Base-by-base conservation (phyloP, 495 filamentous ascomycete species). In the Podospora bellae-mahoneyi region DNA sequence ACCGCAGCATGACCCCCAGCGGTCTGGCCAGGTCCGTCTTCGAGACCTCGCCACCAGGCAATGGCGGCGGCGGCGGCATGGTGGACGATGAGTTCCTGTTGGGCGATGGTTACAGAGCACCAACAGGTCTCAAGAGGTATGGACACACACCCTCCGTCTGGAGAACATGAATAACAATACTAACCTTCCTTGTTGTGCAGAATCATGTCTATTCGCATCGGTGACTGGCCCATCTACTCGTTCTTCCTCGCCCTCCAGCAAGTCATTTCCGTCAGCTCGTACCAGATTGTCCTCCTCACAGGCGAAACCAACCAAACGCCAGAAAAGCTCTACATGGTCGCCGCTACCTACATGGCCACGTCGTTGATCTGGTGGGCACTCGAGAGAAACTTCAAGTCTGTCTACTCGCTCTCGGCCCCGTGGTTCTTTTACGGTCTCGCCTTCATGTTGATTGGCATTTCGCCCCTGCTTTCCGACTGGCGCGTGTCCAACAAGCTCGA, bases 201-300 rank as follows among this genome's bases (percentile, higher is more conserved):
- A 62, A 39, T 80, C 39, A 64, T 85, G 16, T 78, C 78, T 32
- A 76, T 79, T 69, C 74, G 76, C n/a, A 66, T 79, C 55, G 77
- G 78, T 19, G 87, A 90, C 70, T 93, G 90, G 90, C 90, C 90
- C 0, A 69, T 92, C 7, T 93, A 93, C 77, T 86, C 89, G 5
- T 83, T 93, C 66, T 79, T 92, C 55, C 80, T 91, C 19, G 88
- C 88, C 60, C 80, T 91, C 73, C 87, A 86, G 5, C 89, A 90
- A 73, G 85, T 91, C 67, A 83, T 91, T 57, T 86, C 89, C 0
- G 85, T 86, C 61, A 90, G 88, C 72, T 89, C 86, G 0, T 89
- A 90, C 76, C 88, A 91, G 68, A 87, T 91, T 73, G 88, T 87
- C 5, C 83, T 91, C 16, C 77, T 91, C 23, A 85, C 82, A 5